Conservation (phyloP, 2,329 filamentous ascomycete genomes). For the Xylariaceae sp. region DNA sequence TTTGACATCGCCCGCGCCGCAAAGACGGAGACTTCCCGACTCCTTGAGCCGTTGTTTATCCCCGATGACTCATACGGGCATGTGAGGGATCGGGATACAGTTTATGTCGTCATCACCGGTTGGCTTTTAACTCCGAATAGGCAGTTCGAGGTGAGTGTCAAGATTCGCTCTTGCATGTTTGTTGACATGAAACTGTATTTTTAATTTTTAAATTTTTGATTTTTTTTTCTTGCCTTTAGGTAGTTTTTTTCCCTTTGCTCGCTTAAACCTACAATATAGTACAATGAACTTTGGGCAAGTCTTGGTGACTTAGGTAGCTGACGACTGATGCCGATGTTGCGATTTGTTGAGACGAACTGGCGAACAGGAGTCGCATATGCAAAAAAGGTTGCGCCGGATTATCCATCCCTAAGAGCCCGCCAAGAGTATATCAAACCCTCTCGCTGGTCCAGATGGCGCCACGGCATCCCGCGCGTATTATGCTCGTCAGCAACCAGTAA, state of each 20-base stretch:
- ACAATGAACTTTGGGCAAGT: not conserved
- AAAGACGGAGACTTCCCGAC: not conserved
- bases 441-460: conserved; percentile 91
- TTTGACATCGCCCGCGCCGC: not conserved
- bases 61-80: not conserved
- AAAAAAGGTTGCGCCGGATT: not conserved
- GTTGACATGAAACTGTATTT: not conserved
- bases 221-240: not conserved
- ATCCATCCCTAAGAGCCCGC: too few species aligned
- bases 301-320: not conserved
- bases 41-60: not conserved
- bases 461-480: conserved; percentile 84
- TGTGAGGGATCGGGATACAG: not conserved
- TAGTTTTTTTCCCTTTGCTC: not conserved
- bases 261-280: not conserved
- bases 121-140: not conserved
- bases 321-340: not conserved
- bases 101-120: not conserved
- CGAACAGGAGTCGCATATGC: not conserved
- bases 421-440: conserved; percentile 44
- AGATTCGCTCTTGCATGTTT: not conserved
- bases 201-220: not conserved
- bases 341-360: not conserved
- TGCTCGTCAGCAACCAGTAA: conserved; percentile 79
- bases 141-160: not conserved